A percentile compares a stretch with the other conserved stretches of the same genome.
Conservation (phyloP, 306 rosid genomes). For the Cucurbita moschata region DNA sequence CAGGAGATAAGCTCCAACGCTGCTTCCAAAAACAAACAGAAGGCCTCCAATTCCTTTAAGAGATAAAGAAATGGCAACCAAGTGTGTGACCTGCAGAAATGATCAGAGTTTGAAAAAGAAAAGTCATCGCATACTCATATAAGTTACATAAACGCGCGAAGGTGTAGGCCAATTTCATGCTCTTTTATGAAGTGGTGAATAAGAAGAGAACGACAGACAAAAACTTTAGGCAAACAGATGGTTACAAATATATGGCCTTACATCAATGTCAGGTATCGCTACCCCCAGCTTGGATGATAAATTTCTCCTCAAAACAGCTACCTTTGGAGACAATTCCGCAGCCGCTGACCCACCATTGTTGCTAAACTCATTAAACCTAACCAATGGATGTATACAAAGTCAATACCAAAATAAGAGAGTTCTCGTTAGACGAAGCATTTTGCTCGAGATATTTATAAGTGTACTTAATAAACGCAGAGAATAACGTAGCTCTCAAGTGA, state of each 20-base stretch:
- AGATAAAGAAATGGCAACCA: constrained; percentile 33
- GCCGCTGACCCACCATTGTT: constrained; percentile 62
- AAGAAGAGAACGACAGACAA: neutral
- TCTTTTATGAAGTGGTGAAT: neutral
- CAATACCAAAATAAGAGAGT: neutral
- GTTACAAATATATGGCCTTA: constrained; percentile 18
- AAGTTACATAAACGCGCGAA: no score
- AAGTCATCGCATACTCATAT: neutral
- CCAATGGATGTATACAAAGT: constrained; percentile 1
- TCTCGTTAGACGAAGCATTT: neutral
- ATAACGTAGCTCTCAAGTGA: neutral
- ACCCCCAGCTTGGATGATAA: constrained; percentile 44
- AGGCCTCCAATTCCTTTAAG: constrained; percentile 77
- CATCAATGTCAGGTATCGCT: constrained; percentile 40
- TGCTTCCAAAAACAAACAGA: constrained; percentile 59
- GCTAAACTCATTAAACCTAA: constrained; percentile 74
- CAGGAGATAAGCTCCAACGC: constrained; percentile 61
- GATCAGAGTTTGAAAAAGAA: constrained; percentile 13
- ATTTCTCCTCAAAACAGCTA: constrained; percentile 24
- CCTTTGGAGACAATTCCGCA: constrained; percentile 52
- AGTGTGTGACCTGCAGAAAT: constrained; percentile 38
- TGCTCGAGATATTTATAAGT: neutral
- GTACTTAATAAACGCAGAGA: neutral
- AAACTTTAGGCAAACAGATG: neutral
- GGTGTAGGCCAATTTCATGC: no score